Evolutionary conservation across 1,284 basidiomycete genomes (phyloP), one percentile per base, ranked within the genome.

Genomic region (Melampsora larici-populina): DNA sequence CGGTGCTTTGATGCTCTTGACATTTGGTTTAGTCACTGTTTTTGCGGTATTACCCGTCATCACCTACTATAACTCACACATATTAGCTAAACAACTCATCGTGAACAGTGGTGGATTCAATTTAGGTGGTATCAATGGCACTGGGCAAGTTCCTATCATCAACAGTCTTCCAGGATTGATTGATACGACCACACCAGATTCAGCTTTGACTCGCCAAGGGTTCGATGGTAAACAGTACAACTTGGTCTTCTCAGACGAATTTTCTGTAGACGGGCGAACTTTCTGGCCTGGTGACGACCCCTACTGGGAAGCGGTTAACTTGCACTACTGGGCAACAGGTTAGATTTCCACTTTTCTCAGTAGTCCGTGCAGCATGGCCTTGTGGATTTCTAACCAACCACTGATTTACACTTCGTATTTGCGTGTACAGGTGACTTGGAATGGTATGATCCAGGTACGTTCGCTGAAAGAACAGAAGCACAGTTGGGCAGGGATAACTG

Each of bases 231-330:
- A 72, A 29, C 68, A 81, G 43, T 81, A 82, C 74, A 80, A 81
- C 70, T 86, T 96, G 9, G 89, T 94, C 5, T 95, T 83, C 82
- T 92, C 91, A 70, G 94, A 96, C 84, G 94, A 96, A 85, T 78
- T 78, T 48, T 24, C 43, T 15, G 63, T 60, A 48, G 75, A 78
- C 26, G 89, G 95, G 76, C 88, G 94, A 43, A 88, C 90, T 0
- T 96, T 96, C 84, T 94, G 91, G 84, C 87, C 85, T 8, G 86
- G 87, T 49, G 84, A 86, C 78, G 86, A 85, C 80, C 86, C 85
- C 49, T 86, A 85, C 82, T 86, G 84, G 83, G 83, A 84, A 69
- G 85, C 84, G 1, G 89, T 85, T 11, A 89, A 92, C 81, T 83
- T 92, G 29, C 89, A 91, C 83, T 94, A 94, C 82, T 90, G 91